Percentiles rank a stretch among this genome's conserved stretches.
These are phyloP conservation scores for Melastoma candidum DNA, from an alignment of 441 rosid species.

Conservation along the genomic window DNA sequence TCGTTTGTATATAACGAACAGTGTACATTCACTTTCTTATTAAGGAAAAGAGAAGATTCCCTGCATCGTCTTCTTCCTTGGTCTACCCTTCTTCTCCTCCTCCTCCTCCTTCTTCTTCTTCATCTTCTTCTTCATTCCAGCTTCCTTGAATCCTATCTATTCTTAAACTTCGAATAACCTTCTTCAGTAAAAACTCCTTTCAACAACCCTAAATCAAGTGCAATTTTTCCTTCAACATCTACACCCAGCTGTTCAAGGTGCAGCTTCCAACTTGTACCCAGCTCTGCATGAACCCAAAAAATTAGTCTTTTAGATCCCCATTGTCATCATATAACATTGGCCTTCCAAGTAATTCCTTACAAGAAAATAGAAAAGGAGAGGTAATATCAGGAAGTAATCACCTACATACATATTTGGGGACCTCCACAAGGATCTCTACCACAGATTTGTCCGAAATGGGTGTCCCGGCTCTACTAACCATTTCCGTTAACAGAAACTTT, in stretches of 20 bases:
- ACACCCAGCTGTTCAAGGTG: constrained; percentile 66
- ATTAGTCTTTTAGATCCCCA: constrained; percentile 10
- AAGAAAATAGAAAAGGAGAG: neutral
- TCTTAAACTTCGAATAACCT: no score
- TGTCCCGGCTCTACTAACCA: constrained; percentile 79
- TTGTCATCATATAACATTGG: neutral
- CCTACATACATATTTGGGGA: constrained; percentile 99
- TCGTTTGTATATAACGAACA: no score
- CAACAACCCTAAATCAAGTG: constrained; percentile 89
- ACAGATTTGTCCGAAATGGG: constrained; percentile 55
- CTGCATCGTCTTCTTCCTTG: no score
- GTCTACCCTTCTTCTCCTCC: no score
- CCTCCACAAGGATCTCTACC: constrained; percentile 68
- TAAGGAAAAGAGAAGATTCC: no score
- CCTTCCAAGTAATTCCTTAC: neutral
- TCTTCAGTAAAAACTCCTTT: constrained; percentile 97
- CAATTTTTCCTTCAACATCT: constrained; percentile 81
- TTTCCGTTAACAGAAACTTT: constrained; percentile 86
- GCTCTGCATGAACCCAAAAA: constrained; percentile 39
- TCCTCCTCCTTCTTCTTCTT: no score
- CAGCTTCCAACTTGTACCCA: constrained; percentile 88
- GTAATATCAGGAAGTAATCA: constrained; percentile 35
- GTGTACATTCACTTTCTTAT: no score
- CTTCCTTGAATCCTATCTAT: no score
- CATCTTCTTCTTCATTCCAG: no score